Conservation (phyloP, 805 yeast species). For the Nakazawaea wickerhamii region DNA sequence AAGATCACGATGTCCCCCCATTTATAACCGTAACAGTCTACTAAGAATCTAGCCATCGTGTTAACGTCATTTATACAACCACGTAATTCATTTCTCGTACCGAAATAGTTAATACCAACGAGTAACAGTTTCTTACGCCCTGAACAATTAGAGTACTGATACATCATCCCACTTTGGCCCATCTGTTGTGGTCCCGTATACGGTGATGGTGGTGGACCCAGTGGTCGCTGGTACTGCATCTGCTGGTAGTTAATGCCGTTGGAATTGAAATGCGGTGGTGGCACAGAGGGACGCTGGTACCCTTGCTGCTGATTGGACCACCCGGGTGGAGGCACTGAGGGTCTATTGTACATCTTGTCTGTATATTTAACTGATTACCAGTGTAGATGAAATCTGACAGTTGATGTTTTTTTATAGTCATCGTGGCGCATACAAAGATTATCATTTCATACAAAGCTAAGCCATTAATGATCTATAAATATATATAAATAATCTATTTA, state of each 20-base stretch:
- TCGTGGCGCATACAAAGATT: background rate
- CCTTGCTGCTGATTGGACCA: background rate
- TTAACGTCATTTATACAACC: conserved; percentile 81
- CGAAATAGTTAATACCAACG: conserved; percentile 75
- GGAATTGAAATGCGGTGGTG: conserved; percentile 10
- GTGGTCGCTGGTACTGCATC: conserved; percentile 9
- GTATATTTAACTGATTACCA: conserved; percentile 2
- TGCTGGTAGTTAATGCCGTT: conserved; percentile 3
- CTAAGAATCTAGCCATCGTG: conserved; percentile 37
- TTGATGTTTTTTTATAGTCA: background rate
- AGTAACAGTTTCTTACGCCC: conserved; percentile 72
- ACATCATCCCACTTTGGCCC: conserved; percentile 3
- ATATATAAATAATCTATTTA: background rate
- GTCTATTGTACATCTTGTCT: conserved; percentile 4
- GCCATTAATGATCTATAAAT: background rate
- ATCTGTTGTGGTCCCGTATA: conserved; percentile 8
- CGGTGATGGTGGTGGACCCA: background rate
- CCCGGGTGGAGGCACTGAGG: conserved; percentile 5
- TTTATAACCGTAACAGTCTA: conserved; percentile 39
- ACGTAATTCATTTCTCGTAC: conserved; percentile 51
- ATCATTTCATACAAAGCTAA: background rate
- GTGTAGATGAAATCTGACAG: background rate
- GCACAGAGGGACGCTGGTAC: conserved; percentile 1
- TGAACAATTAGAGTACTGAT: conserved; percentile 44
- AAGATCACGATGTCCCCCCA: conserved; percentile 54